A percentile compares a stretch with the other conserved stretches of the same genome.
These are phyloP conservation scores for Nelumbo lutea DNA, from an alignment of 164 flowering plant genomes.

Conservation along the genomic window DNA sequence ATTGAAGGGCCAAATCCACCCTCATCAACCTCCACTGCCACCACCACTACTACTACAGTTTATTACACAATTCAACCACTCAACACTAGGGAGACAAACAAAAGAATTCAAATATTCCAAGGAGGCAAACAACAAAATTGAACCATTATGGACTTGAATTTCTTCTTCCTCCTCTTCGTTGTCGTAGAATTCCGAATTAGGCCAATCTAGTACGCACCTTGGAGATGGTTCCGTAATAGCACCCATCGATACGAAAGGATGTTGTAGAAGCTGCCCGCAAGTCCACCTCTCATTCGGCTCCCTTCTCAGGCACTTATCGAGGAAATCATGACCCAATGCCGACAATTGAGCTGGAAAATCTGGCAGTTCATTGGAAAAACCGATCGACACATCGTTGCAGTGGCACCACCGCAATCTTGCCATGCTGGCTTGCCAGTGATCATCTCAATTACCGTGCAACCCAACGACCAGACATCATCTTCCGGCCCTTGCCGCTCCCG, in stretches of 20 bases:
- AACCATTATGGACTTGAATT: not conserved
- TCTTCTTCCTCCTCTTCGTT: constrained; percentile 20
- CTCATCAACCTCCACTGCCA: not conserved
- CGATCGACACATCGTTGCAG: constrained; percentile 38
- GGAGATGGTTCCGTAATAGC: constrained; percentile 34
- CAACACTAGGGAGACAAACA: not conserved
- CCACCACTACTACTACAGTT: no score
- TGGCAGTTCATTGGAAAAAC: constrained; percentile 44
- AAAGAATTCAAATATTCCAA: constrained; percentile 7
- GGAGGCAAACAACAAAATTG: not conserved
- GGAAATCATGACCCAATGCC: constrained; percentile 45
- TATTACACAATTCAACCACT: not conserved
- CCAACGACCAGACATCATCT: constrained; percentile 74
- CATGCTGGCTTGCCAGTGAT: constrained; percentile 57
- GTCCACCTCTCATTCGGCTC: constrained; percentile 48
- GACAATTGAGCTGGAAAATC: constrained; percentile 40
- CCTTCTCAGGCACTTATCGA: constrained; percentile 44
- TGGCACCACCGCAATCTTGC: constrained; percentile 30
- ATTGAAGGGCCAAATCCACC: no score
- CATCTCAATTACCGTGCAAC: constrained; percentile 82
- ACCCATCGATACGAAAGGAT: constrained; percentile 39
- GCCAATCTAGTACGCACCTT: constrained; percentile 49
- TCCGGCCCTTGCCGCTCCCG: constrained; percentile 54
- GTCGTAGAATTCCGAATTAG: constrained; percentile 24
- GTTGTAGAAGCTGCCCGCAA: constrained; percentile 49